Percentiles rank a stretch among this genome's conserved stretches.
phyloP scores from a whole-genome alignment of 179 eudicot genomes.

The Camellia oleifera region DNA sequence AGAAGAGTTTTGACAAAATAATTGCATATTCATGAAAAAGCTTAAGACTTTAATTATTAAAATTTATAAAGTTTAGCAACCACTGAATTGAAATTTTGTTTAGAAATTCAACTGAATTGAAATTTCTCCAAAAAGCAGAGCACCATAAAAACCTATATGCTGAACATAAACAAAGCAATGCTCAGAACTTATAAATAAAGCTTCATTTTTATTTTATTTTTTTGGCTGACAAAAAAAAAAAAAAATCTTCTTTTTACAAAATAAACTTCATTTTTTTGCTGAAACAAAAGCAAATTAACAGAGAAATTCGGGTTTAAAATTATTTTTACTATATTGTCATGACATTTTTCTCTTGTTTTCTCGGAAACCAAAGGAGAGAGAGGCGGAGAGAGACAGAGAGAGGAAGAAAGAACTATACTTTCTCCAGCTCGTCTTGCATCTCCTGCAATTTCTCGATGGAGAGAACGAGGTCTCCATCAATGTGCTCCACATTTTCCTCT shows the following conservation, averaged over 20 bases:
- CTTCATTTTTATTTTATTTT: too few species aligned
- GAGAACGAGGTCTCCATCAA: constrained; percentile 64
- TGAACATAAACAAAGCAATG: background rate
- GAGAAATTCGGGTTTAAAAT: background rate
- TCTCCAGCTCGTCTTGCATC: constrained; percentile 86
- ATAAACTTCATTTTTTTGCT: background rate
- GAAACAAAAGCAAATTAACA: background rate
- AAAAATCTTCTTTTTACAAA: too few species aligned
- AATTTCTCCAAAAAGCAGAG: too few species aligned
- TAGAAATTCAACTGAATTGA: too few species aligned
- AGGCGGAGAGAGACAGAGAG: background rate
- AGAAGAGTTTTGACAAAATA: too few species aligned
- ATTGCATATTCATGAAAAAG: too few species aligned
- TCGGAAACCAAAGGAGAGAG: background rate
- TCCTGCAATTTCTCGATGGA: constrained; percentile 85
- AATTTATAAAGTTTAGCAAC: too few species aligned
- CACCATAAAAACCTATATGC: too few species aligned
- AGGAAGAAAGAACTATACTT: constrained; percentile 30
- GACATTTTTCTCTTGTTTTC: background rate
- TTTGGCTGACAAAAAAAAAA: too few species aligned
- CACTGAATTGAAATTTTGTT: too few species aligned
- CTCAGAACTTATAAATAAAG: background rate
- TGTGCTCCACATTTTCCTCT: constrained; percentile 50
- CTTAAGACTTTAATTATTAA: too few species aligned
- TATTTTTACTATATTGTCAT: background rate